Percentiles rank a stretch among this genome's conserved stretches.
phyloP scores from a whole-genome alignment of 257 asterid genomes.

The Henckelia pumila region DNA sequence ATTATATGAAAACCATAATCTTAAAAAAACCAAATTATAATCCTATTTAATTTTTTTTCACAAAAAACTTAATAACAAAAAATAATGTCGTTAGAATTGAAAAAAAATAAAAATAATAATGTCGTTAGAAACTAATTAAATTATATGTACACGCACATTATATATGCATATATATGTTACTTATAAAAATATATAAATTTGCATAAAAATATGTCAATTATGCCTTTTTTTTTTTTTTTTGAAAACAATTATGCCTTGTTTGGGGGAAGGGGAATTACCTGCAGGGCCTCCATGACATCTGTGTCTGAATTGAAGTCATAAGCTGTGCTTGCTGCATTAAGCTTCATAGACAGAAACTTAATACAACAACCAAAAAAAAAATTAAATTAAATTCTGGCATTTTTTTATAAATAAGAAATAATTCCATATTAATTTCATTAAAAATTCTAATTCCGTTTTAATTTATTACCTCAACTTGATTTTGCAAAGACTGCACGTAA shows the following conservation, averaged over 20 bases:
- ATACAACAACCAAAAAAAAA: conserved; percentile 8
- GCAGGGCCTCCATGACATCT: conserved; percentile 46
- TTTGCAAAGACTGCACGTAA: conserved; percentile 86
- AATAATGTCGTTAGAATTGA: too few species aligned
- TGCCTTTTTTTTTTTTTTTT: too few species aligned
- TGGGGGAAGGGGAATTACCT: conserved; percentile 35
- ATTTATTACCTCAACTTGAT: conserved; percentile 85
- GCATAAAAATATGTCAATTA: too few species aligned
- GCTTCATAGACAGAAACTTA: conserved; percentile 88
- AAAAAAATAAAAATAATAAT: too few species aligned
- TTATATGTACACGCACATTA: too few species aligned
- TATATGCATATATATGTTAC: too few species aligned
- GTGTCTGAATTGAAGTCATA: conserved; percentile 60
- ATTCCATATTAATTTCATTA: background rate
- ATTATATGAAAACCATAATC: too few species aligned
- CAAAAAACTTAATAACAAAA: too few species aligned
- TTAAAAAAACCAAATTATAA: too few species aligned
- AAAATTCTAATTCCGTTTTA: background rate
- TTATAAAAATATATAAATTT: too few species aligned
- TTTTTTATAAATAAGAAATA: background rate
- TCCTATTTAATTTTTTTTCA: too few species aligned
- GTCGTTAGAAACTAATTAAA: too few species aligned
- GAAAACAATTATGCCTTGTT: background rate
- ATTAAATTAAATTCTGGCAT: background rate
- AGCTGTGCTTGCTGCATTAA: conserved; percentile 70